Base-by-base conservation (phyloP, 1,139 yeast genomes). In the Pichia sp. region DNA sequence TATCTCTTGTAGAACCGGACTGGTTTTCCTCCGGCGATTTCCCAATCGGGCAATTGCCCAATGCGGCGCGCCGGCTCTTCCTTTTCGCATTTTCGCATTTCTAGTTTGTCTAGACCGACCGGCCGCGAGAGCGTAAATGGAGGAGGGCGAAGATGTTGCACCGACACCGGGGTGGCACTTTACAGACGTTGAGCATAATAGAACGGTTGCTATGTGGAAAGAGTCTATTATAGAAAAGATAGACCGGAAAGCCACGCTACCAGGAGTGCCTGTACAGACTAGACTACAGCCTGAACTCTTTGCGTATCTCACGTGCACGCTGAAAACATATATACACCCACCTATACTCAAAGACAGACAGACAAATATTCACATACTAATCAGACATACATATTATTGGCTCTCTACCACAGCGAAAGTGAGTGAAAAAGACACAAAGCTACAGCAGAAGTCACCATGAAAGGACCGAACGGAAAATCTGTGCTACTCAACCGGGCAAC, bases 381-480 rank as follows among this genome's bases (percentile, higher is more conserved):
- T 26, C 29, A 26, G 29, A 26, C 29, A 26, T 26, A 26, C 29
- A 26, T 5, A 26, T 5, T 26, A 26, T 26, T 26, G 29, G 15
- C 16, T 4, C 16, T 7, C n/a, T 38, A 13, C 15, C 4, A 34
- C 11, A 34, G 31, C 29, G 19, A 19, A 42, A 26, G 11, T 19
- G 36, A 38, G 13, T 26, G 26, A 38, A n/a, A 26, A 40, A 5
- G 23, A 34, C 31, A 38, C 5, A 15, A 38, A n/a, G 8, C 5
- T 38, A 10, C 19, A 13, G 41, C 41, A 38, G 41, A n/a, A 19
- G 13, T 11, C 15, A 32, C 30, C 31, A 46, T 93, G 99, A 85
- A 98, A 73, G 96, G 90, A 67, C 84, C 96, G 52, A 90, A 90
- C 72, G 88, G 86, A 72, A 82, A 88, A 67, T 85, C 92, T 32